These are phyloP conservation scores for Pseudogymnoascus sp. DNA, from an alignment of 2,329 filamentous ascomycete species.

Conservation along the genomic window DNA sequence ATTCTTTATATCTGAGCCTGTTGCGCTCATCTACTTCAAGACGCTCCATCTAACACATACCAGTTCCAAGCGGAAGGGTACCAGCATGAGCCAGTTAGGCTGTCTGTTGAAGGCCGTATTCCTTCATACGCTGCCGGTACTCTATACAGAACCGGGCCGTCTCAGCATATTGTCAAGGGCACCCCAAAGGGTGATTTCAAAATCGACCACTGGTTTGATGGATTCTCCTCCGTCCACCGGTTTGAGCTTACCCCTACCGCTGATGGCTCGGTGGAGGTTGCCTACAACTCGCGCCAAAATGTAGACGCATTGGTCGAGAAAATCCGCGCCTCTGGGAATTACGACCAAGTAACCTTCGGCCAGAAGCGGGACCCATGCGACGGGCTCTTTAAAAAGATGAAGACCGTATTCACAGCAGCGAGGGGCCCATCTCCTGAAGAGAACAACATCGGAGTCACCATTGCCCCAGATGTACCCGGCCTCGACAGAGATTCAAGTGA, in stretches of 20 bases:
- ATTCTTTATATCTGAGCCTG: not conserved
- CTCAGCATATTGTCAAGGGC: constrained; percentile 52
- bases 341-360: constrained; percentile 56
- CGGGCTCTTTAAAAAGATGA: constrained; percentile 64
- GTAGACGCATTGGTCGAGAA: constrained; percentile 55
- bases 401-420: constrained; percentile 45
- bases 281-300: constrained; percentile 66
- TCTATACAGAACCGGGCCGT: constrained; percentile 69
- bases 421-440: constrained; percentile 30
- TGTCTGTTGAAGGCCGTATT: constrained; percentile 58
- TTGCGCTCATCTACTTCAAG: not conserved
- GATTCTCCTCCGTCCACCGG: constrained; percentile 62
- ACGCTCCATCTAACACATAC: not conserved
- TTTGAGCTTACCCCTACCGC: constrained; percentile 56
- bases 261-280: constrained; percentile 39
- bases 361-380: constrained; percentile 69
- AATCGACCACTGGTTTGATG: constrained; percentile 75
- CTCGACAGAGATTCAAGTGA: constrained; percentile 27
- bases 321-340: constrained; percentile 52
- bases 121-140: constrained; percentile 64
- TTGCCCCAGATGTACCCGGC: constrained; percentile 59
- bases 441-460: constrained; percentile 57
- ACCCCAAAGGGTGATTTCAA: constrained; percentile 53
- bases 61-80: not conserved
- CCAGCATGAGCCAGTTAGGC: constrained; percentile 44